Evolutionary conservation across 352 stramenopile species (phyloP), one percentile per base, ranked within the genome.

Genomic region (Pythium vanterpoolii): DNA sequence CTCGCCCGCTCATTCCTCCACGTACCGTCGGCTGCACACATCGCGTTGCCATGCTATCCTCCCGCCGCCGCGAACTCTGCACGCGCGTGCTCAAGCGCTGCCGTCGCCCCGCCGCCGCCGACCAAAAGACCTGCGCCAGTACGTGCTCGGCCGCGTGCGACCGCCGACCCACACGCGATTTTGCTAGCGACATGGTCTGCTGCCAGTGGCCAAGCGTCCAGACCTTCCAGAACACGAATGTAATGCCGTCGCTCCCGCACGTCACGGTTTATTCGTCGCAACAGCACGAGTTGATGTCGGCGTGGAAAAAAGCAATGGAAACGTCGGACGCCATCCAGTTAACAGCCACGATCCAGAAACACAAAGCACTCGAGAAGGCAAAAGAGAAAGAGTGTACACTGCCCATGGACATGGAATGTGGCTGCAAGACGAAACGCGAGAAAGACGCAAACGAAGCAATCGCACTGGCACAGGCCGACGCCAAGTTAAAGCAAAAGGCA

Each of bases 361-460:
- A 30, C 43, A 53, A 54, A 24, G 18, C 36, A 31, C 21, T 18
- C 1, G 31, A 28, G 11, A 44, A 44, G 27, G 23, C n/a, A 2
- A 43, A 28, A 1, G 27, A 40, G 11, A 63, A 69, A 34, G 62
- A 69, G 55, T 71, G 63, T 24, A 50, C 40, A 39, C 47, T 71
- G 40, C 63, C 63, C 18, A 60, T 66, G 50, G 63, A 71, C 36
- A 66, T 71, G 56, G 56, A 66, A 46, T 71, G 63, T 42, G 63
- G 63, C 10, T 71, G 63, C 63, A 61, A 63, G 63, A 71, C 56
- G 24, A 58, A 62, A 47, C 63, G 63, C 39, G 50, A 62, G 39
- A 66, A 71, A 19, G 56, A 71, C 21, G 46, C 62, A 5, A 50
- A 57, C 16, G 57, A 66, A 16, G 55, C 55, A 10, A 40, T 39